These are phyloP conservation scores for Elaphomyces granulatus DNA, from an alignment of 495 filamentous ascomycete genomes.

Conservation along the genomic window DNA sequence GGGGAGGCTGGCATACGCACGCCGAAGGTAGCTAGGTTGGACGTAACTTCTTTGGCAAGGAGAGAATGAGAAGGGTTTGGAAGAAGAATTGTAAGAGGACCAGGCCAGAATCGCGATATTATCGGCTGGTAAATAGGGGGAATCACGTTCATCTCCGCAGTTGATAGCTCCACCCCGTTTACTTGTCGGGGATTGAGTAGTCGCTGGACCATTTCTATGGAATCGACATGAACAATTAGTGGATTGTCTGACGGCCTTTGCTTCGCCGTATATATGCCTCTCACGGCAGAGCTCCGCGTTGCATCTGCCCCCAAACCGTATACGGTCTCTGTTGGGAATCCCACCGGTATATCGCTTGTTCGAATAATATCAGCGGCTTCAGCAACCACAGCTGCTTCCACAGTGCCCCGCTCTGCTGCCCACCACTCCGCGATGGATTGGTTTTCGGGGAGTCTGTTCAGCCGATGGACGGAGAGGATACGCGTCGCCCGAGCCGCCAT, in stretches of 20 bases:
- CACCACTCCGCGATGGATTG: conserved; percentile 34
- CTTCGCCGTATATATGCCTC: conserved; percentile 82
- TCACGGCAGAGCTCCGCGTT: conserved; percentile 68
- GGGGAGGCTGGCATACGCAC: conserved; percentile 74
- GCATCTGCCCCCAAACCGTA: conserved; percentile 95
- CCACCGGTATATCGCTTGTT: conserved; percentile 58
- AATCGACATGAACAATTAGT: conserved; percentile 81
- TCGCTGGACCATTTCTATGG: conserved; percentile 59
- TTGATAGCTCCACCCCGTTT: conserved; percentile 4
- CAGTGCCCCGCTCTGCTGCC: conserved; percentile 25
- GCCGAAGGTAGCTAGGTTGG: conserved; percentile 69
- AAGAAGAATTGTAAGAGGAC: conserved; percentile 82
- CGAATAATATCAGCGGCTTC: conserved; percentile 48
- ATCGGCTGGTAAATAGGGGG: conserved; percentile 71
- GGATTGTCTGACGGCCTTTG: conserved; percentile 86
- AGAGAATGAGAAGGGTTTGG: conserved; percentile 54
- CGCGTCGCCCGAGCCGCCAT: conserved; percentile 15
- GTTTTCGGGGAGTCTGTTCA: conserved; percentile 26
- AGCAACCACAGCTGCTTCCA: conserved; percentile 25
- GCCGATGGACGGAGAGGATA: conserved; percentile 29
- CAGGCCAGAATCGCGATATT: conserved; percentile 82
- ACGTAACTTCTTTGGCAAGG: conserved; percentile 78
- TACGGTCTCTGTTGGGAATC: conserved; percentile 96
- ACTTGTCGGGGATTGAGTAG: conserved; percentile 33
- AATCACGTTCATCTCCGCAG: conserved; percentile 34